A percentile compares a stretch with the other conserved stretches of the same genome.
Conservation (phyloP, 768 basidiomycete species). For the Russula ochroleuca region DNA sequence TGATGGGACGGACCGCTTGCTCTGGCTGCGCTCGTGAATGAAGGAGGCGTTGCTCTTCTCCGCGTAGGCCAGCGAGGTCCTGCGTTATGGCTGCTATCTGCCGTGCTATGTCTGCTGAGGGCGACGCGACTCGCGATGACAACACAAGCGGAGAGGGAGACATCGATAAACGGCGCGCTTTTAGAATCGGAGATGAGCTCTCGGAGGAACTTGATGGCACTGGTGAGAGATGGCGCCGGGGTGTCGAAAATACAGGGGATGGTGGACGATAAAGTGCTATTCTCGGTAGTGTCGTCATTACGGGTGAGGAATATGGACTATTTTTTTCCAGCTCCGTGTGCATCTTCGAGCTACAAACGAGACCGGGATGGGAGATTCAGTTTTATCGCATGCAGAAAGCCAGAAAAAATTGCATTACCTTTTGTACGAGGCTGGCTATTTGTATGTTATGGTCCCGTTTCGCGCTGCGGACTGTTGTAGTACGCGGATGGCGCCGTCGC, state of each 20-base stretch:
- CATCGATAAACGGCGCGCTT: background rate
- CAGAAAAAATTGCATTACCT: slow-evolving; percentile 10
- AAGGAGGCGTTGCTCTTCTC: slow-evolving; percentile 15
- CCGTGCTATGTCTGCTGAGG: slow-evolving; percentile 4
- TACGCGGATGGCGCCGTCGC: slow-evolving; percentile 26
- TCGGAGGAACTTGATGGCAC: background rate
- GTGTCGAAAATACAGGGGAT: slow-evolving; percentile 8
- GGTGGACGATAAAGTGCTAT: background rate
- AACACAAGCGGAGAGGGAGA: slow-evolving; percentile 2
- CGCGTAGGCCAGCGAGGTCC: slow-evolving; percentile 7
- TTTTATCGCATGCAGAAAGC: background rate
- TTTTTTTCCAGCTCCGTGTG: background rate
- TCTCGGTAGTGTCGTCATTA: background rate
- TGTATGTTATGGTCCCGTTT: slow-evolving; percentile 22
- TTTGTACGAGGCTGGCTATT: slow-evolving; percentile 16
- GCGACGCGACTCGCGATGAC: background rate
- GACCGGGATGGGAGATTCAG: background rate
- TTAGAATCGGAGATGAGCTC: background rate
- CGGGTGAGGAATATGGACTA: background rate
- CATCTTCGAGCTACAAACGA: slow-evolving; percentile 17
- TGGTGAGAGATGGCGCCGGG: slow-evolving; percentile 5
- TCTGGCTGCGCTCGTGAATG: background rate
- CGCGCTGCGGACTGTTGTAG: slow-evolving; percentile 22
- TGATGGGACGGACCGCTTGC: slow-evolving; percentile 7
- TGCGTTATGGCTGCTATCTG: slow-evolving; percentile 18